Conservation (phyloP, 305 asterid genomes). For the Ajuga reptans region DNA sequence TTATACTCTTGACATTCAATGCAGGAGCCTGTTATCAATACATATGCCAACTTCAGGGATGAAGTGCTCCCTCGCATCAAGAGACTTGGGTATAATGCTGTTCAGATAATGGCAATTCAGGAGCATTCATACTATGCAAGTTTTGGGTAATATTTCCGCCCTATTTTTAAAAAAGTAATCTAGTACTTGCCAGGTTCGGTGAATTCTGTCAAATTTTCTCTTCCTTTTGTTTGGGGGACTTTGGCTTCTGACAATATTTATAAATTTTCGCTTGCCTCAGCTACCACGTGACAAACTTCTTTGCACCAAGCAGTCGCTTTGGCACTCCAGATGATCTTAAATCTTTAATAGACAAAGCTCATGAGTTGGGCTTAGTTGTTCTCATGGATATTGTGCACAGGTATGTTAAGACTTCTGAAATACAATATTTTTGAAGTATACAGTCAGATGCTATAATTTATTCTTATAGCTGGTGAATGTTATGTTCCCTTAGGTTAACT, state of each 20-base stretch:
- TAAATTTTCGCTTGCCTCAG: slow-evolving; percentile 39
- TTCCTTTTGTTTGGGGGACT: background rate
- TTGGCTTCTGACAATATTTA: slow-evolving; percentile 25
- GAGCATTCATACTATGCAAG: slow-evolving; percentile 99
- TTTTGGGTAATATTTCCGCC: slow-evolving; percentile 60
- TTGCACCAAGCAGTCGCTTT: slow-evolving; percentile 98
- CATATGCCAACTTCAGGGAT: slow-evolving; percentile 86
- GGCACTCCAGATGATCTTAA: slow-evolving; percentile 97
- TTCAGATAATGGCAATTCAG: slow-evolving; percentile 99
- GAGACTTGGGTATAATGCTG: slow-evolving; percentile 93
- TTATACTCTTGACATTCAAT: slow-evolving; percentile 21
- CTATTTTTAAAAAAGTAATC: background rate
- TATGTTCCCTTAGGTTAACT: slow-evolving; percentile 1
- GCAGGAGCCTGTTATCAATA: slow-evolving; percentile 86
- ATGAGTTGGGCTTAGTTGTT: slow-evolving; percentile 87
- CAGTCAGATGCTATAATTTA: slow-evolving; percentile 4
- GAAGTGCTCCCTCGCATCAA: slow-evolving; percentile 97
- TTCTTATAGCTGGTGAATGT: background rate
- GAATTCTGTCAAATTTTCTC: slow-evolving; percentile 8
- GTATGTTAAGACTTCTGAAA: slow-evolving; percentile 31
- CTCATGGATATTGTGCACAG: slow-evolving; percentile 99
- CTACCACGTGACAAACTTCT: slow-evolving; percentile 96
- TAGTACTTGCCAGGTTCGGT: slow-evolving; percentile 2
- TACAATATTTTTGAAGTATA: slow-evolving; percentile 15
- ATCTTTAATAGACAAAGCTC: slow-evolving; percentile 94